Evolutionary conservation across 2,329 filamentous ascomycete species (phyloP), one percentile per base, ranked within the genome.

Genomic region (Cladosporium oxysporum): DNA sequence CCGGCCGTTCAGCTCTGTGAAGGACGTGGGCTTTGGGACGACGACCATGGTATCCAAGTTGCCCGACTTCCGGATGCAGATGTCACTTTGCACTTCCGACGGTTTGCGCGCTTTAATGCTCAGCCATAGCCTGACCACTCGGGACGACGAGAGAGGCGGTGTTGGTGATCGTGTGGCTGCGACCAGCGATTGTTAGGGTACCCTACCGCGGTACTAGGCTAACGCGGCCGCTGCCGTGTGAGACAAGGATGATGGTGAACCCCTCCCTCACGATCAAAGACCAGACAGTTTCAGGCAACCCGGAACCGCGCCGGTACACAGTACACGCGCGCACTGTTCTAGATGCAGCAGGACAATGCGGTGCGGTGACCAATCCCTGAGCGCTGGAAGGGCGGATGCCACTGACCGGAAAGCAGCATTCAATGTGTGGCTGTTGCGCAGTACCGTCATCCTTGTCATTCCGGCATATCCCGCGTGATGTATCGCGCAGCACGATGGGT

Each of bases 251-350:
- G 31, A 52, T 44, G 49, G 29, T 26, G 35, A 57, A 63, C 61
- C 61, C 61, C 61, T 63, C 61, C 35, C 33, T 57, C 57, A 26
- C 33, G 47, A 33, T 47, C 35, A 44, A 44, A 47, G 31, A 29
- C 50, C 61, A 63, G 61, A 63, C 35, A 57, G 50, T 37, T 57
- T 63, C 21, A 47, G 61, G 61, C 50, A 63, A 63, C 5, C 61
- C 49, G 50, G 49, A 44, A 37, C 49, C 53, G 50, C 31, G 26
- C 61, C 26, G 61, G 50, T 57, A 57, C 18, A 37, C 35, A 62
- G 59, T 52, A 52, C 44, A 28, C n/a, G 49, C 44, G 41, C 61
- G 50, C 61, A 37, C 61, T 62, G 61, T 35, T 55, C 61, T 63
- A 44, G 61, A 63, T 57, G 50, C 50, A 63, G 61, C 50, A 63